Conservation (phyloP, 139 green algal species). For the Deuterostichococcus epilithicus region DNA sequence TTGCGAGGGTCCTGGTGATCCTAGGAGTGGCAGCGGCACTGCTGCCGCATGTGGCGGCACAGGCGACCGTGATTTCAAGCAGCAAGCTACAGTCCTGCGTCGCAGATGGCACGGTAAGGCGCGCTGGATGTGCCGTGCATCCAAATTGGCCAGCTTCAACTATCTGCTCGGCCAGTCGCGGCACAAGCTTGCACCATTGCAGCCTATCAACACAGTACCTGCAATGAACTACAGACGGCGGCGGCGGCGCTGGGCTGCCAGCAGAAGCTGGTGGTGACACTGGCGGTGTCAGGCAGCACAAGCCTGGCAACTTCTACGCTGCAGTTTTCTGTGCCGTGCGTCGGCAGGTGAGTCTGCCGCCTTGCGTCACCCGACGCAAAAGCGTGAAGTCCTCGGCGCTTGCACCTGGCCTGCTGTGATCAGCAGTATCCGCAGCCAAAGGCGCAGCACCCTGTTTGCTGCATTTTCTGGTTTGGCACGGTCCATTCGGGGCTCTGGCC, state of each 20-base stretch:
- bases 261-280: constrained; percentile 65
- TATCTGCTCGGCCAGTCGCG: neutral
- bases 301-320: constrained; percentile 48
- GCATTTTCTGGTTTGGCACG: too few relatives aligned
- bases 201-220: neutral
- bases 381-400: neutral
- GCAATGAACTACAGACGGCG: constrained; percentile 1
- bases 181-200: constrained; percentile 1
- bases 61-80: constrained; percentile 33
- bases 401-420: neutral
- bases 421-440: neutral
- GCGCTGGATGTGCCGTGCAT: neutral
- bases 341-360: constrained; percentile 53
- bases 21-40: too few relatives aligned
- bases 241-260: constrained; percentile 30
- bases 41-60: too few relatives aligned
- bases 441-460: neutral
- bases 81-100: constrained; percentile 55
- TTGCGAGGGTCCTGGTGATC: too few relatives aligned
- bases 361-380: neutral
- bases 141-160: neutral
- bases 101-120: constrained; percentile 31
- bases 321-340: constrained; percentile 53
- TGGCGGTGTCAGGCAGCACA: constrained; percentile 48
- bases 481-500: neutral